Conservation (phyloP, 1,284 basidiomycete species). For the Ganoderma sinense region DNA sequence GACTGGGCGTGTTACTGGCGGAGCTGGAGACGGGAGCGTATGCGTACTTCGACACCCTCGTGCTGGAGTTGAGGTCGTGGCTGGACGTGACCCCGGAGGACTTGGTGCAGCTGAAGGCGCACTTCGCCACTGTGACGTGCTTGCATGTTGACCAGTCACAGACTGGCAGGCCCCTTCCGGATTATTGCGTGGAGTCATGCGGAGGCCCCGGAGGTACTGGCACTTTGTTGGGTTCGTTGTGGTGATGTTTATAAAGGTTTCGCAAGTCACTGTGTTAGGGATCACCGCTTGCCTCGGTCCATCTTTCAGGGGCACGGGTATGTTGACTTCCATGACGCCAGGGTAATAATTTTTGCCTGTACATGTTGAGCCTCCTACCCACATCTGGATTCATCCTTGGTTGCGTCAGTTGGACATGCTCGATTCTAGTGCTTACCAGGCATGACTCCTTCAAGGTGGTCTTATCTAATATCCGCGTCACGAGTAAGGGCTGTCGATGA, state of each 20-base stretch:
- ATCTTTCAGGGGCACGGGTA: not conserved
- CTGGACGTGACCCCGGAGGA: not conserved
- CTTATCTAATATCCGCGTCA: no score
- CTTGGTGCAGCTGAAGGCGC: not conserved
- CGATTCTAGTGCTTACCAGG: no score
- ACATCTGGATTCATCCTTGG: not conserved
- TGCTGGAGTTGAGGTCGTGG: not conserved
- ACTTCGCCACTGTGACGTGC: slow-evolving; percentile 1
- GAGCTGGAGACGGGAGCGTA: slow-evolving; percentile 7
- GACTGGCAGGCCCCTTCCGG: not conserved
- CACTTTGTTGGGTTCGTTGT: not conserved
- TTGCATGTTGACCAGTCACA: not conserved
- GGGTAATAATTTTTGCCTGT: not conserved
- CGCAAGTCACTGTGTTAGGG: not conserved
- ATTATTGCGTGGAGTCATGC: not conserved
- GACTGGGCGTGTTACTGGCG: not conserved
- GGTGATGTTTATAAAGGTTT: not conserved
- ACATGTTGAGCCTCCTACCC: not conserved
- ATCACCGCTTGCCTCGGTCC: not conserved
- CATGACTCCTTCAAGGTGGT: no score
- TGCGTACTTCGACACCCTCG: slow-evolving; percentile 9
- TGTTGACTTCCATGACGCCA: not conserved
- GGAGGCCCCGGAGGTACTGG: not conserved
- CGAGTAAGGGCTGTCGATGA: no score
- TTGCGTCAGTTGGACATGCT: not conserved